Percentiles rank a stretch among this genome's conserved stretches.
Evolutionary conservation across 2,329 filamentous ascomycete species (phyloP).

Genomic region (Cercospora sesami): DNA sequence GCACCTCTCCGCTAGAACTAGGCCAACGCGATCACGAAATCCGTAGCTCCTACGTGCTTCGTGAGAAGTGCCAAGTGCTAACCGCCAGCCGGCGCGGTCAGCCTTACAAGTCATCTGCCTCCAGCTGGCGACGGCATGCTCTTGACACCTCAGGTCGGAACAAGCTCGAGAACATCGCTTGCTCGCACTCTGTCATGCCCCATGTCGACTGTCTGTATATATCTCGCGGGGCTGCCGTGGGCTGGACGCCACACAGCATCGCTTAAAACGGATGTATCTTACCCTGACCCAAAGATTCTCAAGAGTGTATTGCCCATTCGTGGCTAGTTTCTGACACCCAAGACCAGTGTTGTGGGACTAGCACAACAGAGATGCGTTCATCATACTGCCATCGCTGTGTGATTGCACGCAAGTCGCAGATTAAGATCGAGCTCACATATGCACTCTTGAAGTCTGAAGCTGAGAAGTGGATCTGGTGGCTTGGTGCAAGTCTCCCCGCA

Average conservation of each 20-base stretch:
- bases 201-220: neutral
- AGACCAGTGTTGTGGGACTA: neutral
- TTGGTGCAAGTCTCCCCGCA: slow-evolving; percentile 9
- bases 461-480: slow-evolving; percentile 12
- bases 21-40: neutral
- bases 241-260: slow-evolving; percentile 2
- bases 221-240: slow-evolving; percentile 7
- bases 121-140: neutral
- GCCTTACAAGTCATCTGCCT: neutral
- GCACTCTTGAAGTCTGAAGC: slow-evolving; percentile 8
- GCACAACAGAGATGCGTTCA: neutral
- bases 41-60: neutral
- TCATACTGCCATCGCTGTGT: neutral
- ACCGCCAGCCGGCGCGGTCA: neutral
- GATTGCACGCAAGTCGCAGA: neutral
- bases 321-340: neutral
- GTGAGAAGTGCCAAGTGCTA: neutral
- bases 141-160: neutral
- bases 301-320: neutral
- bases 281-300: neutral
- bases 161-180: neutral
- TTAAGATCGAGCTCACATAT: slow-evolving; percentile 3
- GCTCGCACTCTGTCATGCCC: neutral
- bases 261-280: neutral
- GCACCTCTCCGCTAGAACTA: neutral